Base-by-base conservation (phyloP, 331 rosid species). In the Saraca asoca region DNA sequence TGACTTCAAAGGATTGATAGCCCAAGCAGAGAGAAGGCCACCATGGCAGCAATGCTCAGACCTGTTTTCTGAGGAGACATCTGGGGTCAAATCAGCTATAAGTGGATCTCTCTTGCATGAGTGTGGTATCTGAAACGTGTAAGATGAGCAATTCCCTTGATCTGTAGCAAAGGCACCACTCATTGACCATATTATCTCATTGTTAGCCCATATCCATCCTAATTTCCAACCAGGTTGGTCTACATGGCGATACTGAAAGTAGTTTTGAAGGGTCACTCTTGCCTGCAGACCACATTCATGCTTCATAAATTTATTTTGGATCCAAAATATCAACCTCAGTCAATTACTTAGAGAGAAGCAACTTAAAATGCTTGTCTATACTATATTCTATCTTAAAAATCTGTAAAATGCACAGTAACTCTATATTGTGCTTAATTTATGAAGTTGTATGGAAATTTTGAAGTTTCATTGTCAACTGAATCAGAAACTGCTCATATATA, bases 151-250 rank as follows among this genome's bases (percentile, higher is more conserved):
- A 56, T 85, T 82, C 50, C 95, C 95, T 61, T 72, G 72, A 43
- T 80, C 60, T 2, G 82, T 79, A 33, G 90, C 97, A 64, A 88
- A 74, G 10, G 95, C 96, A 58, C 96, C 97, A 9, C 57, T 78
- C 83, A 81, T 91, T 48, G 90, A 83, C 95, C 91, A 85, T 34
- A 86, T 86, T 59, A 91, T 88, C 77, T 91, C 97, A 9, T 55
- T 69, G 18, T 74, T 74, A 12, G 79, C 71, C 96, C 98, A 91
- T 65, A 43, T 79, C 98, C 98, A 87, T 55, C 96, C 85, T 0
- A 88, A 56, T 55, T 69, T 70, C 98, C 96, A 88, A 17, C 96
- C 97, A 0, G 96, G 91, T 55, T 77, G 79, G 79, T 81, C 85
- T 17, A 88, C 81, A 17, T 88, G 95, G 9, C 95, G 83, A 75